Evolutionary conservation across 2,329 filamentous ascomycete genomes (phyloP).

Genomic region (Pezicula carpinea): DNA sequence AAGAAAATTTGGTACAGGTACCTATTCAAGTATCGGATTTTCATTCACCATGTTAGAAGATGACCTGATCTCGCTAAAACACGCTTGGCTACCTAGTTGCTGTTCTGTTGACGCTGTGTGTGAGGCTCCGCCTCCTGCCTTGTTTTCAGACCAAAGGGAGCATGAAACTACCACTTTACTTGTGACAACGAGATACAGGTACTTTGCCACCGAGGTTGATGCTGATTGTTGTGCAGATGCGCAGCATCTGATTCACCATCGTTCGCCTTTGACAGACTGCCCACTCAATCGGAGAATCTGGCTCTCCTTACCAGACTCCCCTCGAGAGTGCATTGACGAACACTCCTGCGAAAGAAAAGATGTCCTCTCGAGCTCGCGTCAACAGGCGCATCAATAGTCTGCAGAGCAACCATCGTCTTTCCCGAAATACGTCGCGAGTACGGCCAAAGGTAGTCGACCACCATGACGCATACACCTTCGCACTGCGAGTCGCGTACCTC

Average conservation of each 20-base stretch:
- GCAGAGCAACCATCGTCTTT: constrained; percentile 20
- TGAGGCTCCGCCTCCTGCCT: neutral
- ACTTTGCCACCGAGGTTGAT: neutral
- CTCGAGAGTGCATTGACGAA: neutral
- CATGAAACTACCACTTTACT: neutral
- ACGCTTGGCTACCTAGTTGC: neutral
- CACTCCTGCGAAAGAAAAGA: constrained; percentile 5
- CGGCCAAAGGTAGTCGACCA: constrained; percentile 48
- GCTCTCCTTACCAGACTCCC: neutral
- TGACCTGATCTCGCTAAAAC: too few species aligned
- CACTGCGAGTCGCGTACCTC: constrained; percentile 85
- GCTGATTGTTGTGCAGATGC: constrained; percentile 1
- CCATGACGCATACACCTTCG: constrained; percentile 88
- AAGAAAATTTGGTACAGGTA: too few species aligned
- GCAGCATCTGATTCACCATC: neutral
- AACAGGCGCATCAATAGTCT: constrained; percentile 27
- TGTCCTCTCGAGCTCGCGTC: constrained; percentile 24
- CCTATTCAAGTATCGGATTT: too few species aligned
- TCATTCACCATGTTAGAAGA: too few species aligned
- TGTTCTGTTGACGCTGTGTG: neutral
- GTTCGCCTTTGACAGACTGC: neutral
- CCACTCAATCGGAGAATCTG: neutral
- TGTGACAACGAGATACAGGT: neutral
- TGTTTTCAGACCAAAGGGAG: neutral
- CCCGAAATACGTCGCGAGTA: constrained; percentile 36